Evolutionary conservation across 2,329 filamentous ascomycete genomes (phyloP).

Genomic region (Albophoma yamanashiensis): DNA sequence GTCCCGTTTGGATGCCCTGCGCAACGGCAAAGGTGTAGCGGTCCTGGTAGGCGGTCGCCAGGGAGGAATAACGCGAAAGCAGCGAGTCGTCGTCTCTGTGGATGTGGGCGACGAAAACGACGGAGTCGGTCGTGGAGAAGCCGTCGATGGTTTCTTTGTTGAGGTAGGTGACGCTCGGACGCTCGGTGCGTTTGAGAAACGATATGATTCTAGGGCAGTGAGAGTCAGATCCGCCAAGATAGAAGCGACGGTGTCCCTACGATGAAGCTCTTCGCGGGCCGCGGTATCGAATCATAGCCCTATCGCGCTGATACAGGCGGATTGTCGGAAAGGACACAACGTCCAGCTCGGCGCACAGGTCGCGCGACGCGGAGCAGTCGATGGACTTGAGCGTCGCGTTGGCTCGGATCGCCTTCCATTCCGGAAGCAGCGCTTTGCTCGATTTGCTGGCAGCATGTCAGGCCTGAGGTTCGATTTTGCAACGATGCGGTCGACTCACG

Average conservation of each 20-base stretch:
- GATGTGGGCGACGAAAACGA: conserved; percentile 30
- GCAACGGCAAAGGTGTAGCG: conserved; percentile 29
- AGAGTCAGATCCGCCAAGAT: background rate
- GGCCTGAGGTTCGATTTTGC: background rate
- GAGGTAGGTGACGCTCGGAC: conserved; percentile 11
- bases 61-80: conserved; percentile 15
- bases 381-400: conserved; percentile 19
- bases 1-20: background rate
- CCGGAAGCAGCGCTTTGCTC: conserved; percentile 6
- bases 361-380: conserved; percentile 24
- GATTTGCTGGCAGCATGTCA: conserved; percentile 2
- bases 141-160: conserved; percentile 1
- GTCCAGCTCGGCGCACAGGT: conserved; percentile 28
- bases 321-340: conserved; percentile 36
- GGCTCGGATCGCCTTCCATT: conserved; percentile 7
- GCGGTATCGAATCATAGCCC: conserved; percentile 26
- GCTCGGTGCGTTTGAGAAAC: conserved; percentile 16
- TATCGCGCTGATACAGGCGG: conserved; percentile 26
- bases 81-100: conserved; percentile 17
- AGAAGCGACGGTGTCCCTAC: conserved; percentile 12
- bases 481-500: conserved; percentile 2
- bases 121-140: conserved; percentile 27
- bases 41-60: conserved; percentile 26
- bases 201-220: conserved; percentile 16
- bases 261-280: conserved; percentile 27